Percentiles rank a stretch among this genome's conserved stretches.
Evolutionary conservation across 345 rosid genomes (phyloP).

Genomic region (Dipteronia dyeriana): DNA sequence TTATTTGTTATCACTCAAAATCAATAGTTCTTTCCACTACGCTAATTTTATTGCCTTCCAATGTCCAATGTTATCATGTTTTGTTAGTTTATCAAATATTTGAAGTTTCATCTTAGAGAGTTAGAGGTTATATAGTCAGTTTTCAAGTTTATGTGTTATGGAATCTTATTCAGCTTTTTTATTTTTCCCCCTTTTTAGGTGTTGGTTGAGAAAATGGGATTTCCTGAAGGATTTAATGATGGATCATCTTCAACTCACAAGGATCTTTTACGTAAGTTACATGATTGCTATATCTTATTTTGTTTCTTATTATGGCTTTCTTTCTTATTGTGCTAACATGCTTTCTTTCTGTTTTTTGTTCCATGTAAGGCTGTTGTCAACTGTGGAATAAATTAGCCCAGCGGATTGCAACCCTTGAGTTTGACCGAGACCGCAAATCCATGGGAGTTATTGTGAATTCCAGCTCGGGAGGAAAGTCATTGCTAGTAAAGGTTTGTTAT

Average conservation of each 20-base stretch:
- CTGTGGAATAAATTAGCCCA: constrained; percentile 68
- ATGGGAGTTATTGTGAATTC: constrained; percentile 98
- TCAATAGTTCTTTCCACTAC: constrained; percentile 1
- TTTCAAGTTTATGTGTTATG: not conserved
- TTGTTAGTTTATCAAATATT: constrained; percentile 15
- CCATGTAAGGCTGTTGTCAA: constrained; percentile 60
- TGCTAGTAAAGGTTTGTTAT: constrained; percentile 76
- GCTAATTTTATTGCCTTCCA: not conserved
- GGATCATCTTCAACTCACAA: constrained; percentile 39
- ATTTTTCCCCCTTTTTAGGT: constrained; percentile 47
- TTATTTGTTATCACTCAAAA: not conserved
- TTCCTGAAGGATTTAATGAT: constrained; percentile 51
- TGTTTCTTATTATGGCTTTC: not conserved
- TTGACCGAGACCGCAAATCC: constrained; percentile 87
- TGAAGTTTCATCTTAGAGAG: not conserved
- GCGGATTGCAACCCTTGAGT: constrained; percentile 94
- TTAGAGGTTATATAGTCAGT: not conserved
- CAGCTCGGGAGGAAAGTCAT: constrained; percentile 59
- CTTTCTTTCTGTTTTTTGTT: not conserved
- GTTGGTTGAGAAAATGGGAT: constrained; percentile 95
- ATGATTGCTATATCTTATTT: not conserved
- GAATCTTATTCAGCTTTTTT: not conserved
- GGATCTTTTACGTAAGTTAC: constrained; percentile 55
- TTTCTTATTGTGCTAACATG: not conserved
- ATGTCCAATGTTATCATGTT: not conserved